These are phyloP conservation scores for Pistacia vera DNA, from an alignment of 345 rosid species.

Conservation along the genomic window DNA sequence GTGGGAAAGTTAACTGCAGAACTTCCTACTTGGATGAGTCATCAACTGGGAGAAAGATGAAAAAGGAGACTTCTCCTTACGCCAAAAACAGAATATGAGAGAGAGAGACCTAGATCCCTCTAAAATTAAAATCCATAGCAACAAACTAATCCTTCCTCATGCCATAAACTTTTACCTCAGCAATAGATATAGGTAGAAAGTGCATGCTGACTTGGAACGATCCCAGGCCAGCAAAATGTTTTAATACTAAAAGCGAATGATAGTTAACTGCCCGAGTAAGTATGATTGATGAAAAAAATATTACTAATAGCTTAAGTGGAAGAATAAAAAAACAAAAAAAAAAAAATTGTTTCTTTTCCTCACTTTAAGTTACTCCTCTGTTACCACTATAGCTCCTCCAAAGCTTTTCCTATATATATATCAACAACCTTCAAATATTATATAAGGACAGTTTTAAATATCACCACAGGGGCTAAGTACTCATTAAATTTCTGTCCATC, in stretches of 20 bases:
- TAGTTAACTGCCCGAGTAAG: not conserved
- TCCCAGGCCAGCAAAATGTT: not conserved
- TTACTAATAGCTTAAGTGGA: no score
- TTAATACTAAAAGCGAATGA: constrained; percentile 5
- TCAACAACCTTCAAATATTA: not conserved
- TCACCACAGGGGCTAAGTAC: not conserved
- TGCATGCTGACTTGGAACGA: constrained; percentile 1
- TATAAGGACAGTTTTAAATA: not conserved
- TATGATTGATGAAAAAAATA: no score
- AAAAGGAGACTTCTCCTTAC: not conserved
- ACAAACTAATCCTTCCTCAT: constrained; percentile 7
- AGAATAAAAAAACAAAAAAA: no score
- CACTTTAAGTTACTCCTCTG: not conserved
- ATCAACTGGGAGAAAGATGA: not conserved
- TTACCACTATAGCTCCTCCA: not conserved
- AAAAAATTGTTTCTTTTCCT: not conserved
- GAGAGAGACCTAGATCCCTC: not conserved
- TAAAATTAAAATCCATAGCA: constrained; percentile 12
- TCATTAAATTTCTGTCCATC: not conserved
- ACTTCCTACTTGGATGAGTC: constrained; percentile 18
- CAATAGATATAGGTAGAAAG: constrained; percentile 5
- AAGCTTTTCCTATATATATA: not conserved
- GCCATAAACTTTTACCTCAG: constrained; percentile 5
- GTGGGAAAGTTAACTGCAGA: not conserved
- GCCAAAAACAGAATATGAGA: not conserved